phyloP scores from a whole-genome alignment of 2,329 filamentous ascomycete species.

The Xylaria sp. region DNA sequence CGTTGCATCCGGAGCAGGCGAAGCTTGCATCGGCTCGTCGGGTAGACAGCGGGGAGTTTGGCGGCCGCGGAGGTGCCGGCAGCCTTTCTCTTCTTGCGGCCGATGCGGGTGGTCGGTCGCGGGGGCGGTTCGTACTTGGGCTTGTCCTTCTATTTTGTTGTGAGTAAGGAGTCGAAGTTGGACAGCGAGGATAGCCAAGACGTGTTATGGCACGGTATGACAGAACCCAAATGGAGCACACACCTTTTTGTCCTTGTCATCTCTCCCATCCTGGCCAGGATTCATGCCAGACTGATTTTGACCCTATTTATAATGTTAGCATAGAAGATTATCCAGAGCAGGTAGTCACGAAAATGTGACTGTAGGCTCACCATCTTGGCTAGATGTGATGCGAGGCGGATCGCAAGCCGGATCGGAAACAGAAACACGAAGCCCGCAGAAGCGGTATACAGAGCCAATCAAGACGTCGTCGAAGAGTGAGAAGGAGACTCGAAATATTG shows the following conservation, averaged over 20 bases:
- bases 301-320: slow-evolving; percentile 64
- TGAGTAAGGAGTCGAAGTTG: slow-evolving; percentile 8
- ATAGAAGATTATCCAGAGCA: background rate
- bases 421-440: background rate
- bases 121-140: slow-evolving; percentile 99
- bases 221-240: slow-evolving; percentile 62
- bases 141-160: slow-evolving; percentile 85
- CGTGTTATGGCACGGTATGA: background rate
- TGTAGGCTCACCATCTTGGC: slow-evolving; percentile 45
- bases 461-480: background rate
- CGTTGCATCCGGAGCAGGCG: slow-evolving; percentile 97
- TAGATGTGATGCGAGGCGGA: slow-evolving; percentile 33
- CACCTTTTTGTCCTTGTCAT: slow-evolving; percentile 96
- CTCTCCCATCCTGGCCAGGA: slow-evolving; percentile 78
- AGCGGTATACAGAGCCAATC: slow-evolving; percentile 1
- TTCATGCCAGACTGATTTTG: slow-evolving; percentile 90
- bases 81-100: slow-evolving; percentile 97
- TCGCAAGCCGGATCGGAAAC: slow-evolving; percentile 26
- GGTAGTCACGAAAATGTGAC: background rate
- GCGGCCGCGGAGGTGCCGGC: slow-evolving; percentile 93
- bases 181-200: background rate
- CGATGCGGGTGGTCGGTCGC: slow-evolving; percentile 94
- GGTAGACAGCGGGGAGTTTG: slow-evolving; percentile 93
- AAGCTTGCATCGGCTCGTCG: slow-evolving; percentile 96
- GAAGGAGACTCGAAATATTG: background rate